Conservation (phyloP, 805 yeast genomes). For the Scheffersomyces coipomensis region DNA sequence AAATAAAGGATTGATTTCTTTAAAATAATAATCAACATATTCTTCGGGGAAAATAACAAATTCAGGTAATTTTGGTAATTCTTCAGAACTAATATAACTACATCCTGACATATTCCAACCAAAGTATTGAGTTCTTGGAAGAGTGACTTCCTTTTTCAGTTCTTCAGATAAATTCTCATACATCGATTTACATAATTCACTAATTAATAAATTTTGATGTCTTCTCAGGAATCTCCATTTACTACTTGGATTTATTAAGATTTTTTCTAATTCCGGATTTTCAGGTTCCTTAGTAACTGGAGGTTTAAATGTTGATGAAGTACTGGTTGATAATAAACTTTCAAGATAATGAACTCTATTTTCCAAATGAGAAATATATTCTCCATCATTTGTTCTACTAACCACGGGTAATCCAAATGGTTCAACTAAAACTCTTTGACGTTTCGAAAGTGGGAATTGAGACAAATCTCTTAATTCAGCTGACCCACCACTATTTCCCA, state of each 20-base stretch:
- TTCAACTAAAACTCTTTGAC: constrained; percentile 11
- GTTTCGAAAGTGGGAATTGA: constrained; percentile 7
- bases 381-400: constrained; percentile 9
- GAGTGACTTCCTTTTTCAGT: constrained; percentile 28
- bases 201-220: constrained; percentile 42
- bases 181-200: constrained; percentile 34
- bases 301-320: constrained; percentile 9
- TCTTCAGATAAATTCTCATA: constrained; percentile 31
- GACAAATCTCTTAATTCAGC: not conserved
- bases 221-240: constrained; percentile 50
- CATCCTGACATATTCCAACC: constrained; percentile 70
- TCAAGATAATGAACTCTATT: constrained; percentile 41
- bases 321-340: constrained; percentile 17
- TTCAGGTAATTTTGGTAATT: constrained; percentile 32
- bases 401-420: constrained; percentile 20
- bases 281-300: constrained; percentile 18
- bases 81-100: constrained; percentile 40
- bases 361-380: constrained; percentile 35
- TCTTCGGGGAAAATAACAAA: constrained; percentile 13
- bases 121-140: constrained; percentile 60
- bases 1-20: constrained; percentile 51
- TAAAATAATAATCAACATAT: constrained; percentile 39
- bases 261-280: constrained; percentile 13
- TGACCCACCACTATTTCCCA: not conserved
- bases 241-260: constrained; percentile 23